Percentiles rank a stretch among this genome's conserved stretches.
phyloP scores from a whole-genome alignment of 169 alveolate genomes.

The Cryptosporidium tyzzeri region DNA sequence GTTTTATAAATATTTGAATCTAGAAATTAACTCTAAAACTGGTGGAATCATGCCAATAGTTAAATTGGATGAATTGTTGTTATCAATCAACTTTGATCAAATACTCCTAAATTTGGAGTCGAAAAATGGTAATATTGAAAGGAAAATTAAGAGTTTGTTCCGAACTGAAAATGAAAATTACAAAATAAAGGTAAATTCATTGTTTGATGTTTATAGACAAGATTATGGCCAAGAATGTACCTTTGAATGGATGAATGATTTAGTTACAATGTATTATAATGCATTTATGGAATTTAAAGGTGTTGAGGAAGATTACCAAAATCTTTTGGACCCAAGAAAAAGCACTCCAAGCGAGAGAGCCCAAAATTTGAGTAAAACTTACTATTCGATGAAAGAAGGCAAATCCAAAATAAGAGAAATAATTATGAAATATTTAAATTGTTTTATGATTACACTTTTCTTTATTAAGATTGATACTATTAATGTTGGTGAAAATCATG shows the following conservation, averaged over 20 bases:
- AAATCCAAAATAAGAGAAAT: background rate
- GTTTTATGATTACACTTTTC: background rate
- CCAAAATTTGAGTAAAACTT: background rate
- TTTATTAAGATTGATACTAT: background rate
- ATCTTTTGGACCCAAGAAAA: conserved; percentile 11
- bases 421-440: background rate
- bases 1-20: background rate
- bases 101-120: background rate
- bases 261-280: background rate
- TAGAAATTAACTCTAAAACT: background rate
- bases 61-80: background rate
- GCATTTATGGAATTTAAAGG: background rate
- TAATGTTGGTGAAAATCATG: background rate
- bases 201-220: background rate
- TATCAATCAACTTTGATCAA: background rate
- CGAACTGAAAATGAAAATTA: background rate
- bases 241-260: background rate
- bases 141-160: background rate
- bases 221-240: background rate
- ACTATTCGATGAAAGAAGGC: background rate
- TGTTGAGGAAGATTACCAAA: background rate
- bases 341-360: background rate
- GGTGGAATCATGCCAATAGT: background rate
- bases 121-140: background rate
- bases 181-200: background rate